Conservation (phyloP, 2,329 filamentous ascomycete genomes). For the Penicillium sp. region DNA sequence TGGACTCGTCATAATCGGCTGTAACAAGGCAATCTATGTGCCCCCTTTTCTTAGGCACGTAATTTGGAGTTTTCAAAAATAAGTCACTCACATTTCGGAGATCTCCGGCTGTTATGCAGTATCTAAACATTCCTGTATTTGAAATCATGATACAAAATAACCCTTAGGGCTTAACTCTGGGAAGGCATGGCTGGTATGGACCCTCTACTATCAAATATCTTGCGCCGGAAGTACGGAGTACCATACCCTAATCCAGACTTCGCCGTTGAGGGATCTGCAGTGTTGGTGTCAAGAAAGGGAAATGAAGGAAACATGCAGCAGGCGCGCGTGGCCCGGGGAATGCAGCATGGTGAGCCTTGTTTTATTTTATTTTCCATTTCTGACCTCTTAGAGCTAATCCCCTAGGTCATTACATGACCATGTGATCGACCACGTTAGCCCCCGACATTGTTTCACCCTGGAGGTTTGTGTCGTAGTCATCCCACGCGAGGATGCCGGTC, state of each 20-base stretch:
- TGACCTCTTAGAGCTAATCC: slow-evolving; percentile 1
- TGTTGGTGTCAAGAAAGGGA: slow-evolving; percentile 3
- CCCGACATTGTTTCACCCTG: slow-evolving; percentile 23
- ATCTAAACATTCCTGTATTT: slow-evolving; percentile 15
- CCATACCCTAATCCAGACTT: not conserved
- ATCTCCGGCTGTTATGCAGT: slow-evolving; percentile 5
- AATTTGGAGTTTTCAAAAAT: slow-evolving; percentile 17
- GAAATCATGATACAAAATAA: slow-evolving; percentile 14
- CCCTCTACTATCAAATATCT: not conserved
- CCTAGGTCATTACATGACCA: slow-evolving; percentile 16
- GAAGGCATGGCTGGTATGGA: slow-evolving; percentile 21
- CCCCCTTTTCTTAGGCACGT: slow-evolving; percentile 7
- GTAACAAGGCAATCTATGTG: slow-evolving; percentile 15
- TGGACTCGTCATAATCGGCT: slow-evolving; percentile 19
- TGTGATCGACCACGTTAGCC: slow-evolving; percentile 28
- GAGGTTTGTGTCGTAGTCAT: slow-evolving; percentile 1
- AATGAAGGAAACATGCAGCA: slow-evolving; percentile 12
- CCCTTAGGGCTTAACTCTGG: slow-evolving; percentile 6
- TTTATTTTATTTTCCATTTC: not conserved
- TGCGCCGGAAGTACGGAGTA: not conserved
- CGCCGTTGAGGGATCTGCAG: slow-evolving; percentile 7
- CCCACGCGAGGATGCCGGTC: slow-evolving; percentile 20
- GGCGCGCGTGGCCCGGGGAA: slow-evolving; percentile 16
- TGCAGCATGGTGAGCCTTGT: slow-evolving; percentile 7
- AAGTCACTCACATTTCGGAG: slow-evolving; percentile 7